Percentiles rank a stretch among this genome's conserved stretches.
Conservation (phyloP, 345 rosid species). For the Bruguiera parviflora region DNA sequence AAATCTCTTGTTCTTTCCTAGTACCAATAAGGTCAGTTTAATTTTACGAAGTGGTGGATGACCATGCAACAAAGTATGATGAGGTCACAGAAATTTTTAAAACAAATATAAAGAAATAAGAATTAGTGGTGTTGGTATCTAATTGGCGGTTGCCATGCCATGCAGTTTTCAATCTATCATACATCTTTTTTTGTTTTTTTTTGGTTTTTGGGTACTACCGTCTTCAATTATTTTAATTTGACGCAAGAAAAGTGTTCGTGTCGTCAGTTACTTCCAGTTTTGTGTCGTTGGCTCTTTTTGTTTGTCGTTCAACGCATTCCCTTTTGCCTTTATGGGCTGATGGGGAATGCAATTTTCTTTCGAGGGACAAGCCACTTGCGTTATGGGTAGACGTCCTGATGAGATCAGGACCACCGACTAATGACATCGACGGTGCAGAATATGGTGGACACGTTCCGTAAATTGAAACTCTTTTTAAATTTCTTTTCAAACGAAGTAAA, state of each 20-base stretch:
- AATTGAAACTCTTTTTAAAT: background rate
- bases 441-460: background rate
- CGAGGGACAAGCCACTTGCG: background rate
- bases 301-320: background rate
- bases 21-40: no score
- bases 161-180: no score
- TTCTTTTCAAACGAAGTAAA: no score
- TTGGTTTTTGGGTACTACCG: no score
- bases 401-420: no score
- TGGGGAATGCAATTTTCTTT: background rate
- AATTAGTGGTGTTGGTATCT: no score
- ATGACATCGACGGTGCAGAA: background rate
- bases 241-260: background rate
- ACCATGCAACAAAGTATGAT: no score
- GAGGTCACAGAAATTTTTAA: no score
- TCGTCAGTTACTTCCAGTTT: background rate
- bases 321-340: background rate
- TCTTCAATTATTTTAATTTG: background rate
- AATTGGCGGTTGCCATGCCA: background rate
- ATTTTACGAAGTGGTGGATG: no score
- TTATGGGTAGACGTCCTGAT: no score
- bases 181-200: background rate
- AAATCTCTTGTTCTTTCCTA: no score
- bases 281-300: background rate
- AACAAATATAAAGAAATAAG: no score